Conservation (phyloP, 805 yeast species). For the Debaryomyces hansenii region DNA sequence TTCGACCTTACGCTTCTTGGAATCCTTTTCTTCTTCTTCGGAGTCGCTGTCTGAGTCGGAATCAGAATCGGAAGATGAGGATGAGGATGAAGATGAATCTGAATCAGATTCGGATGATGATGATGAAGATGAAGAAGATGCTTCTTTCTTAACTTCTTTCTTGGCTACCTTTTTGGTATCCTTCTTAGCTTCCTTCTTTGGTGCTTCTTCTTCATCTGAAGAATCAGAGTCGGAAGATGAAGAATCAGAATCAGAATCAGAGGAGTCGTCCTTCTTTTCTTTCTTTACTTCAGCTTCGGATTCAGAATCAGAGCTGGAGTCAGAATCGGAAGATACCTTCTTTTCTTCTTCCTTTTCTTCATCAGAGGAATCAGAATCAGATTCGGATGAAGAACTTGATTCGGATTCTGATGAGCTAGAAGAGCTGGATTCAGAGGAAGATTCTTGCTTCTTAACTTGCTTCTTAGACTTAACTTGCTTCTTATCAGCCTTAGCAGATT, state of each 20-base stretch:
- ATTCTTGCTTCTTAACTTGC: slow-evolving; percentile 22
- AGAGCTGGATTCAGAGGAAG: slow-evolving; percentile 23
- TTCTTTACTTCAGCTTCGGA: slow-evolving; percentile 25
- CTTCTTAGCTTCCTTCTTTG: slow-evolving; percentile 14
- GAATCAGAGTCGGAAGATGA: slow-evolving; percentile 23
- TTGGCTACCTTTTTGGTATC: slow-evolving; percentile 12
- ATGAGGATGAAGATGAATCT: slow-evolving; percentile 19
- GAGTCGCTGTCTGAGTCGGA: slow-evolving; percentile 27
- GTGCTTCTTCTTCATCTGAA: slow-evolving; percentile 30
- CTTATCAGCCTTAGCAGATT: slow-evolving; percentile 25
- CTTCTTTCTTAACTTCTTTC: slow-evolving; percentile 14
- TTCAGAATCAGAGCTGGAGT: slow-evolving; percentile 26
- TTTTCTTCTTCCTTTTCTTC: slow-evolving; percentile 22
- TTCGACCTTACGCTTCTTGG: slow-evolving; percentile 29
- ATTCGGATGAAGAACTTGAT: slow-evolving; percentile 18
- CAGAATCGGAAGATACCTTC: slow-evolving; percentile 15
- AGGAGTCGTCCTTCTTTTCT: slow-evolving; percentile 17
- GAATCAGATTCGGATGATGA: slow-evolving; percentile 24
- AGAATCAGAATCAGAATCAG: slow-evolving; percentile 24
- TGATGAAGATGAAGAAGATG: slow-evolving; percentile 15
- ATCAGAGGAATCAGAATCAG: slow-evolving; percentile 26
- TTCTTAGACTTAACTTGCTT: slow-evolving; percentile 22
- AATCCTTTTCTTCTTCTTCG: slow-evolving; percentile 14
- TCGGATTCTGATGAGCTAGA: slow-evolving; percentile 28
- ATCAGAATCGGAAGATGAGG: slow-evolving; percentile 23